Evolutionary conservation across 371 early-diverging fungal genomes (phyloP).

Genomic region (Phascolomyces articulosus): DNA sequence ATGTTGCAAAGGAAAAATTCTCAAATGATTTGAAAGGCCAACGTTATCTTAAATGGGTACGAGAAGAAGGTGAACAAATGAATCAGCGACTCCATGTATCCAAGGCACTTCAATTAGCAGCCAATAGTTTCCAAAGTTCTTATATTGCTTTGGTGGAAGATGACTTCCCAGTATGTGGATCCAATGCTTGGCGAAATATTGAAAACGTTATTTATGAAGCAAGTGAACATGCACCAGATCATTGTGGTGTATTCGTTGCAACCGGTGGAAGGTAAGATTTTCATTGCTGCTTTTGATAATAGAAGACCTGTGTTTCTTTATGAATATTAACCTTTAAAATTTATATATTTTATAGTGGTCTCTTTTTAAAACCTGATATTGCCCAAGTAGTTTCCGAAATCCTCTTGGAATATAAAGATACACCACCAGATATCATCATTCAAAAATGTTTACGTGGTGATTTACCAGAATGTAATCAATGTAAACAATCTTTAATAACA

Average conservation of each 20-base stretch:
- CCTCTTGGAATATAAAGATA: slow-evolving; percentile 35
- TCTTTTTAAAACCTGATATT: slow-evolving; percentile 54
- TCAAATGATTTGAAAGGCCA: slow-evolving; percentile 48
- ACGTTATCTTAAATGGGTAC: slow-evolving; percentile 57
- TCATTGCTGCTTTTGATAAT: background rate
- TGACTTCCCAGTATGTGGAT: slow-evolving; percentile 64
- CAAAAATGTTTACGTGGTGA: slow-evolving; percentile 60
- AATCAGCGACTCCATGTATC: slow-evolving; percentile 64
- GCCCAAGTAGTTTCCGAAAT: slow-evolving; percentile 46
- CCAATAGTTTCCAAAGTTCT: slow-evolving; percentile 34
- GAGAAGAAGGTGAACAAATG: slow-evolving; percentile 49
- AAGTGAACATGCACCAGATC: slow-evolving; percentile 40
- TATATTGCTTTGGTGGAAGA: slow-evolving; percentile 63
- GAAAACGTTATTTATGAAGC: slow-evolving; percentile 58
- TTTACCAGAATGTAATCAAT: slow-evolving; percentile 46
- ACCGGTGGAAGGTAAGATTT: slow-evolving; percentile 59
- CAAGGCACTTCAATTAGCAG: slow-evolving; percentile 48
- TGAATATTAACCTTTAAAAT: no score
- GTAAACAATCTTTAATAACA: slow-evolving; percentile 45
- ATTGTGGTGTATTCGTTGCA: slow-evolving; percentile 67
- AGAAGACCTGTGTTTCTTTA: no score
- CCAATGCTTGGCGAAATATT: slow-evolving; percentile 55
- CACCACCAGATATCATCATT: slow-evolving; percentile 61
- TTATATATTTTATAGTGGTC: slow-evolving; percentile 33
- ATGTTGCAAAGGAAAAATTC: slow-evolving; percentile 41